These are phyloP conservation scores for Pisolithus albus DNA, from an alignment of 768 basidiomycete genomes.

Conservation along the genomic window DNA sequence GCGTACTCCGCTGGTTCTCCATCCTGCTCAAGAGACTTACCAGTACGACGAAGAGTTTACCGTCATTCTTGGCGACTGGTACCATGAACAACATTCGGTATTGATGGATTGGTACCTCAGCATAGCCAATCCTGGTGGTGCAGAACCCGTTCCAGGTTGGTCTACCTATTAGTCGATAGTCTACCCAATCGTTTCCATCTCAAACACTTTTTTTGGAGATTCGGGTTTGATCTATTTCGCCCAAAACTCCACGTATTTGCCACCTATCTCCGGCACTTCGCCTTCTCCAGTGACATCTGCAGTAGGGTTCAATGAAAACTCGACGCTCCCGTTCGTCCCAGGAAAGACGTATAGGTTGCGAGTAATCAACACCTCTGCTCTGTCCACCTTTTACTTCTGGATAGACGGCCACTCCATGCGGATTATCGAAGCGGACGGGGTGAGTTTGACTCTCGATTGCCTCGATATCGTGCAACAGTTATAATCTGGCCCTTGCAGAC, in stretches of 20 bases:
- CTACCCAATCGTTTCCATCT: background rate
- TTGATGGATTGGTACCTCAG: slow-evolving; percentile 64
- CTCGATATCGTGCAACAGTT: background rate
- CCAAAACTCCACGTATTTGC: slow-evolving; percentile 65
- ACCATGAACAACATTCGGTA: slow-evolving; percentile 64
- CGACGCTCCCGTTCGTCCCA: slow-evolving; percentile 70
- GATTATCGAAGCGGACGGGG: slow-evolving; percentile 80
- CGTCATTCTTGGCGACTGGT: slow-evolving; percentile 86
- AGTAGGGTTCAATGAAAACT: slow-evolving; percentile 83
- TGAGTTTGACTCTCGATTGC: slow-evolving; percentile 28
- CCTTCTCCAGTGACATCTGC: slow-evolving; percentile 42
- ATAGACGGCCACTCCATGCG: slow-evolving; percentile 84
- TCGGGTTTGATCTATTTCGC: slow-evolving; percentile 80
- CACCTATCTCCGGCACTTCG: slow-evolving; percentile 45
- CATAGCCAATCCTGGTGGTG: slow-evolving; percentile 71
- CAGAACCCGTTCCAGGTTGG: slow-evolving; percentile 82
- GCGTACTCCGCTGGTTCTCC: slow-evolving; percentile 78
- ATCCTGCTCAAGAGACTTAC: slow-evolving; percentile 58
- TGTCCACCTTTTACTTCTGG: slow-evolving; percentile 77
- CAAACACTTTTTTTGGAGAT: slow-evolving; percentile 36
- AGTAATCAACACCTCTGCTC: slow-evolving; percentile 76
- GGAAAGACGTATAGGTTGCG: slow-evolving; percentile 90
- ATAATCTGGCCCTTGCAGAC: slow-evolving; percentile 36
- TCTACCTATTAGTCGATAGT: background rate
- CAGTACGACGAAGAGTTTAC: slow-evolving; percentile 88